Evolutionary conservation across 23 red algal species (phyloP).

Genomic region (Cyanidioschyzon merolae): DNA sequence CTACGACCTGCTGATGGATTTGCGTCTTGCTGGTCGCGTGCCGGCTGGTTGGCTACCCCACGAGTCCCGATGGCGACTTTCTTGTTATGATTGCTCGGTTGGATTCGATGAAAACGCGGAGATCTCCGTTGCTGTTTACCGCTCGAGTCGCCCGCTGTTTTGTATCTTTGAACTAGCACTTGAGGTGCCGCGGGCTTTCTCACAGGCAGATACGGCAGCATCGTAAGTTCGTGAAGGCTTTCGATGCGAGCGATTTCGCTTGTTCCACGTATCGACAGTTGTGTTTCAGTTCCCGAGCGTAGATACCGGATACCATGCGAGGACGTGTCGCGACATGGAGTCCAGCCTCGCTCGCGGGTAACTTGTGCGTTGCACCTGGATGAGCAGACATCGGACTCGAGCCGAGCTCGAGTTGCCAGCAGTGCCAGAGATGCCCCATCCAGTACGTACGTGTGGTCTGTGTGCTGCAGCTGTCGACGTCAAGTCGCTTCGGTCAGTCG

Average conservation of each 20-base stretch:
- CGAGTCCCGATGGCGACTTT: conserved; percentile 5
- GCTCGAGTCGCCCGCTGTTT: not conserved
- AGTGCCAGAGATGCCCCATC: no score
- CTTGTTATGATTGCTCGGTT: not conserved
- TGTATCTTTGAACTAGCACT: not conserved
- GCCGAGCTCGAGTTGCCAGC: no score
- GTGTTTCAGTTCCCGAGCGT: not conserved
- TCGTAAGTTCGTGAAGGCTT: not conserved
- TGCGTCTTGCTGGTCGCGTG: not conserved
- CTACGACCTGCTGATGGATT: not conserved
- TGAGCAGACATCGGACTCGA: no score
- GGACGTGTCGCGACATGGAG: not conserved
- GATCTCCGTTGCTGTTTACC: not conserved
- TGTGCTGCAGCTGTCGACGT: no score
- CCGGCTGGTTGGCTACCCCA: conserved; percentile 4
- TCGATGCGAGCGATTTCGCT: not conserved
- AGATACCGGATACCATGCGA: not conserved
- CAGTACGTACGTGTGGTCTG: no score
- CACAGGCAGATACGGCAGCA: not conserved
- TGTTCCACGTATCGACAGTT: not conserved
- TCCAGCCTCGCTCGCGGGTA: no score
- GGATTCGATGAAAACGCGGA: not conserved
- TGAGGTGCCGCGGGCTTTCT: not conserved
- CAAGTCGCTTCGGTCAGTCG: no score
- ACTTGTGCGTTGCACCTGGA: no score